phyloP scores from a whole-genome alignment of 805 yeast genomes.

The Allodekkera sacchari region DNA sequence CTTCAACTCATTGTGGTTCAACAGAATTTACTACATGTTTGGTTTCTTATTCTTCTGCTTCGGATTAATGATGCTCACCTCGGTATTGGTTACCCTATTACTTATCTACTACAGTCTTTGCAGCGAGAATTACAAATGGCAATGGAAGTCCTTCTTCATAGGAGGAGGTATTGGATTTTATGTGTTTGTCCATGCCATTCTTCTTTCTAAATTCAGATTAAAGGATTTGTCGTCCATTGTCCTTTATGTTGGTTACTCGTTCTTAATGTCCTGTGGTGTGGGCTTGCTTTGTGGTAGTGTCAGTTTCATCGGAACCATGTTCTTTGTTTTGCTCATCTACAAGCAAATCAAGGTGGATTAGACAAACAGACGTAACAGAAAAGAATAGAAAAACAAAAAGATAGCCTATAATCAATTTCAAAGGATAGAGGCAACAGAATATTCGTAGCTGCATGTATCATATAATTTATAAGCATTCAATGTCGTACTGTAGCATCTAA shows the following conservation, averaged over 20 bases:
- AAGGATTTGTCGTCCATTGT: constrained; percentile 71
- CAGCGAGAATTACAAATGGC: constrained; percentile 94
- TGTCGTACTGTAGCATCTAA: no score
- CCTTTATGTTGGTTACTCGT: constrained; percentile 76
- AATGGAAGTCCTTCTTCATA: constrained; percentile 83
- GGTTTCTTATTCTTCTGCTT: constrained; percentile 90
- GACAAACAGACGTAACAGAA: no score
- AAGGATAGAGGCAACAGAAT: no score
- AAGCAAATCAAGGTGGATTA: constrained; percentile 80
- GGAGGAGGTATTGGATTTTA: constrained; percentile 88
- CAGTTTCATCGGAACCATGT: constrained; percentile 69
- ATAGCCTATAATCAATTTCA: no score
- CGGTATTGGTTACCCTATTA: constrained; percentile 70
- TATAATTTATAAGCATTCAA: no score
- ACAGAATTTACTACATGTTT: constrained; percentile 92
- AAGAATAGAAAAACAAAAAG: no score
- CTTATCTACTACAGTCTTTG: constrained; percentile 79
- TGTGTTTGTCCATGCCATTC: constrained; percentile 74
- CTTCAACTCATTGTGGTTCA: constrained; percentile 87
- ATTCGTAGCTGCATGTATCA: no score
- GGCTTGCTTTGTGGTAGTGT: constrained; percentile 83
- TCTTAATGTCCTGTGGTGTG: constrained; percentile 57
- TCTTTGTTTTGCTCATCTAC: constrained; percentile 73
- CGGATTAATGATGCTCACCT: constrained; percentile 72
- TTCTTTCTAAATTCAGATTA: constrained; percentile 60